Base-by-base conservation (phyloP, 495 filamentous ascomycete species). In the Penicillium arizonense region DNA sequence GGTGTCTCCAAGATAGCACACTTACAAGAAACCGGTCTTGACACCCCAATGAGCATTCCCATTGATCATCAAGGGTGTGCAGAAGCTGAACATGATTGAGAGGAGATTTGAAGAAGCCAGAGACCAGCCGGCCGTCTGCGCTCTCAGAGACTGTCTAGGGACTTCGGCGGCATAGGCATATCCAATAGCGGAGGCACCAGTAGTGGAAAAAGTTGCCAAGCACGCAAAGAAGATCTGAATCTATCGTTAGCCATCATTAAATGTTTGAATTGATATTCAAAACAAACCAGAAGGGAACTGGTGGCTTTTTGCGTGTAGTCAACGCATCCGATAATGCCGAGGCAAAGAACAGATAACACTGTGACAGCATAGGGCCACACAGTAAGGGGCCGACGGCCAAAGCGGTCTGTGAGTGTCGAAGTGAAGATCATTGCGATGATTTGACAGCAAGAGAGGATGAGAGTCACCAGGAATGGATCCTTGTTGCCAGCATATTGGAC, bases 21-120 rank as follows among this genome's bases (percentile, higher is more conserved):
- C 63, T 47, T 45, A 75, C 71, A 73, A 75, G 37, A 75, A 73
- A 1, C 70, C 72, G 0, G 72, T 75, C 41, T 72, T 73, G 8
- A 73, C 70, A 7, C 70, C 72, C 72, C 72, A 75, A 1, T 51
- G 23, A 5, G 52, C 62, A 48, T 72, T 69, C 18, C 18, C 18
- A 36, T 75, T 72, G 32, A 75, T 73, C 70, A 75, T 75, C 16
- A 68, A 32, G 10, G 72, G 72, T 12, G 72, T 75, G 46, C 68
- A 72, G 54, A 75, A 75, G 36, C 67, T 73, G 45, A 75, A 73
- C 70, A 75, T 73, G 40, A 68, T 72, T 7, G 59, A 67, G 18
- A 75, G 50, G 6, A 59, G 13, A 37, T 75, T 75, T 1, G 69
- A 73, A 1, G 50, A 57, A 5, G 72, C 72, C 11, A 75, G 58